Evolutionary conservation across 2,329 filamentous ascomycete genomes (phyloP).

Genomic region (Xylariomycetidae sp.): DNA sequence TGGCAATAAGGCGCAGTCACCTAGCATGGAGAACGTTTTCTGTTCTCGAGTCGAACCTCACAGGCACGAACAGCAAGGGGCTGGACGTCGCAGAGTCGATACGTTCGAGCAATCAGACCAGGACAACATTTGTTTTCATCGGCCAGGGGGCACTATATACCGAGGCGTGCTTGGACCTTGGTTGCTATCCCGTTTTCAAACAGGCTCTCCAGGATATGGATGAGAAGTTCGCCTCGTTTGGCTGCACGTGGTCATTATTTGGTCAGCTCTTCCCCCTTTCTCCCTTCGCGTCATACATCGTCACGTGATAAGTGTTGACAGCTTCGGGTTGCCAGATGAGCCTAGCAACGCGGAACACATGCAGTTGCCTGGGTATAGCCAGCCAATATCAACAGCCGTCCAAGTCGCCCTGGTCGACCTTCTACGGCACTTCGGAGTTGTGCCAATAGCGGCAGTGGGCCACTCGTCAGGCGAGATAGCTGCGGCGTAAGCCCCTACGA

Average conservation of each 20-base stretch:
- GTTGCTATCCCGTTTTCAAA: conserved; percentile 19
- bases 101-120: not conserved
- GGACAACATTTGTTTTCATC: no score
- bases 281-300: no score
- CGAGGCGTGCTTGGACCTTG: conserved; percentile 16
- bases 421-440: conserved; percentile 15
- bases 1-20: conserved; percentile 7
- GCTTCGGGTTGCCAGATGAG: not conserved
- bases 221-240: conserved; percentile 10
- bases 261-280: no score
- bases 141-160: no score
- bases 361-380: conserved; percentile 17
- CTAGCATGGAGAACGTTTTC: conserved; percentile 13
- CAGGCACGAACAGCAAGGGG: no score
- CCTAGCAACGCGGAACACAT: no score
- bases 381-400: conserved; percentile 23
- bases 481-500: no score
- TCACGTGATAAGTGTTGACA: no score
- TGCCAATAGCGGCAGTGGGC: conserved; percentile 19
- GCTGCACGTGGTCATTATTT: conserved; percentile 18
- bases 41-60: conserved; percentile 5
- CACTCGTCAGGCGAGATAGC: conserved; percentile 33
- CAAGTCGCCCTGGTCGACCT: conserved; percentile 30
- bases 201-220: conserved; percentile 10
- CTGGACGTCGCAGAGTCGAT: no score